phyloP scores from a whole-genome alignment of 2,329 filamentous ascomycete species.

The Ophiosphaerella narmari region DNA sequence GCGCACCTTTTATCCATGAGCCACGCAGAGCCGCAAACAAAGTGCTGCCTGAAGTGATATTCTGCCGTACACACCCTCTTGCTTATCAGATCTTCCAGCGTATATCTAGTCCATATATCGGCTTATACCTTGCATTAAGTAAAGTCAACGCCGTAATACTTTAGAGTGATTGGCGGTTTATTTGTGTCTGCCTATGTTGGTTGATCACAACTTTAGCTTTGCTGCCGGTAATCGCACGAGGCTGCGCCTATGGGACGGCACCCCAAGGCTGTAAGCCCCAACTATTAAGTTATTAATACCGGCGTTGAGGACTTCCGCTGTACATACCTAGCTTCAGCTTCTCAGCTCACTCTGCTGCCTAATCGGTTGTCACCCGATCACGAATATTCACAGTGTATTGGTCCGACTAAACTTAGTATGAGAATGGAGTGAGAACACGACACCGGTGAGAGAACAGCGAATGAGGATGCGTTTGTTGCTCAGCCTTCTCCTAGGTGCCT shows the following conservation, averaged over 20 bases:
- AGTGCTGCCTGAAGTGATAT: slow-evolving; percentile 6
- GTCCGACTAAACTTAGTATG: slow-evolving; percentile 3
- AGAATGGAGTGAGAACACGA: slow-evolving; percentile 5
- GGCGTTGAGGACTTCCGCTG: not conserved
- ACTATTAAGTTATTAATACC: slow-evolving; percentile 6
- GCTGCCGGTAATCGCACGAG: slow-evolving; percentile 4
- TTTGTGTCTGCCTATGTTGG: too few species aligned
- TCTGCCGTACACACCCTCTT: not conserved
- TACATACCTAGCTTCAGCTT: slow-evolving; percentile 16
- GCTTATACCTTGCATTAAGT: slow-evolving; percentile 1
- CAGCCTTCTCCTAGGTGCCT: slow-evolving; percentile 15
- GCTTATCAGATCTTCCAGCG: not conserved
- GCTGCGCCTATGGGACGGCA: slow-evolving; percentile 9
- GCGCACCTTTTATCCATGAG: slow-evolving; percentile 15
- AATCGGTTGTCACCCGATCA: slow-evolving; percentile 2
- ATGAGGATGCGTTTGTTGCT: slow-evolving; percentile 9
- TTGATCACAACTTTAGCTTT: not conserved
- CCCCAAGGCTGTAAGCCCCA: not conserved
- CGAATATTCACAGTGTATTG: slow-evolving; percentile 9
- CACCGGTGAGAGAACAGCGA: slow-evolving; percentile 19
- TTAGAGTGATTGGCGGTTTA: too few species aligned
- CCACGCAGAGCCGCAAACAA: slow-evolving; percentile 8
- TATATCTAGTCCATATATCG: slow-evolving; percentile 6
- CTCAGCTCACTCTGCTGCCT: slow-evolving; percentile 15
- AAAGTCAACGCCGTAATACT: slow-evolving; percentile 12